Evolutionary conservation across 202 grass and related monocot genomes (phyloP).

Genomic region (Musa balbisiana): DNA sequence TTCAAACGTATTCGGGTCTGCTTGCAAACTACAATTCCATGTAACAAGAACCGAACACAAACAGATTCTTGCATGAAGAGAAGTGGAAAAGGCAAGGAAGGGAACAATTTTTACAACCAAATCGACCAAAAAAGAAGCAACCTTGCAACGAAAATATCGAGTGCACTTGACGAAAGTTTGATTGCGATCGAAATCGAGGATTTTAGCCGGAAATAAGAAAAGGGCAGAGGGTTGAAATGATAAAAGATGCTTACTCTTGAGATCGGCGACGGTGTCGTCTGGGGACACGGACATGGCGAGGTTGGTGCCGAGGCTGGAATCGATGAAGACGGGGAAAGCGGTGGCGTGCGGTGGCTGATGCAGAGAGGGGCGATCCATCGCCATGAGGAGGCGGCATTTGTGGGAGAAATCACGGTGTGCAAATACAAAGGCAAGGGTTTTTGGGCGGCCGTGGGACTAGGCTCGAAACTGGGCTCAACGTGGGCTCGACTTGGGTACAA

Average conservation of each 20-base stretch:
- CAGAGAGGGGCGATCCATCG: neutral
- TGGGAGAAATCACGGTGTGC: neutral
- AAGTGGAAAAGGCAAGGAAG: neutral
- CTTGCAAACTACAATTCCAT: neutral
- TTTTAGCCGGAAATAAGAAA: neutral
- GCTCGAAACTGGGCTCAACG: too few relatives aligned
- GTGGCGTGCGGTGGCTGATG: neutral
- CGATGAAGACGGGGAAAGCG: conserved; percentile 35
- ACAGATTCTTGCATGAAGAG: neutral
- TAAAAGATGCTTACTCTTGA: conserved; percentile 44
- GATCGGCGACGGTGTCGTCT: conserved; percentile 34
- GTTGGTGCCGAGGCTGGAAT: conserved; percentile 48
- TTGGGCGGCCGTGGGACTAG: too few relatives aligned
- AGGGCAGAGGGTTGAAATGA: neutral
- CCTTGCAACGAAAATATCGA: neutral
- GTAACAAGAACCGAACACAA: neutral
- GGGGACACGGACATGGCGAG: conserved; percentile 35
- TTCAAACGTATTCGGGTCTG: neutral
- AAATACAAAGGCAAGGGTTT: too few relatives aligned
- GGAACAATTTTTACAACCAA: neutral
- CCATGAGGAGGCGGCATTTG: neutral
- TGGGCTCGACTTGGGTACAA: too few relatives aligned
- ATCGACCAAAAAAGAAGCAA: neutral
- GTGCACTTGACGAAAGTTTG: neutral
- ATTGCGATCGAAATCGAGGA: neutral